A percentile compares a stretch with the other conserved stretches of the same genome.
Conservation (phyloP, 2,329 filamentous ascomycete species). For the Chaetothyriales sp. region DNA sequence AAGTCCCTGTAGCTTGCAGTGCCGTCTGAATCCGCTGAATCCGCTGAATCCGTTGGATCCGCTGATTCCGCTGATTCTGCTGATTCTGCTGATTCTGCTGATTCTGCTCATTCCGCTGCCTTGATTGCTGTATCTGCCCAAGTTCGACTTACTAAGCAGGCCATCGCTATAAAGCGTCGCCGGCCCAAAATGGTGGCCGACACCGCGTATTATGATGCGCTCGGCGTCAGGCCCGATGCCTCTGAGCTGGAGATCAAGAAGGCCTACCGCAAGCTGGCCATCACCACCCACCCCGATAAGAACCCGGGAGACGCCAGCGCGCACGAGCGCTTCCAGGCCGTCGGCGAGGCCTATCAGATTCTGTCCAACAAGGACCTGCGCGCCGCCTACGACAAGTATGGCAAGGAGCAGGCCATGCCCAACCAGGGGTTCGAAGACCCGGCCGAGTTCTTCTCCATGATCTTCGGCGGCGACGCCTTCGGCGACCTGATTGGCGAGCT, state of each 20-base stretch:
- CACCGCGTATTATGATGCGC: constrained; percentile 74
- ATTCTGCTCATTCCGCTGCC: not conserved
- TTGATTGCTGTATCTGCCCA: not conserved
- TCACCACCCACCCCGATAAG: constrained; percentile 60
- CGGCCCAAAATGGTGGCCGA: constrained; percentile 62
- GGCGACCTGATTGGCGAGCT: constrained; percentile 96
- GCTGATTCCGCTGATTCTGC: no score
- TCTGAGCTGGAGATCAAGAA: constrained; percentile 93
- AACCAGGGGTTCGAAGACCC: constrained; percentile 89
- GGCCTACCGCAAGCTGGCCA: constrained; percentile 87
- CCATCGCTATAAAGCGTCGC: not conserved
- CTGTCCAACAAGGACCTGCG: constrained; percentile 77
- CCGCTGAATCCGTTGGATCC: no score
- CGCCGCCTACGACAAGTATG: constrained; percentile 89
- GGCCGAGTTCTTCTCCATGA: constrained; percentile 94
- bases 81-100: not conserved
- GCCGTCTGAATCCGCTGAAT: not conserved
- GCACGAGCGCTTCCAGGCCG: constrained; percentile 82
- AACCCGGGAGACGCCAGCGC: constrained; percentile 93
- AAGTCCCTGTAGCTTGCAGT: not conserved
- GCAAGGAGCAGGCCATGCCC: constrained; percentile 87
- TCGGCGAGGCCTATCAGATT: constrained; percentile 60
- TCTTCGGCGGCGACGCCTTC: constrained; percentile 94
- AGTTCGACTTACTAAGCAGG: not conserved
- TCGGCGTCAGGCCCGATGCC: constrained; percentile 72